Conservation (phyloP, 2,329 filamentous ascomycete species). For the Fusarium duplospermum region DNA sequence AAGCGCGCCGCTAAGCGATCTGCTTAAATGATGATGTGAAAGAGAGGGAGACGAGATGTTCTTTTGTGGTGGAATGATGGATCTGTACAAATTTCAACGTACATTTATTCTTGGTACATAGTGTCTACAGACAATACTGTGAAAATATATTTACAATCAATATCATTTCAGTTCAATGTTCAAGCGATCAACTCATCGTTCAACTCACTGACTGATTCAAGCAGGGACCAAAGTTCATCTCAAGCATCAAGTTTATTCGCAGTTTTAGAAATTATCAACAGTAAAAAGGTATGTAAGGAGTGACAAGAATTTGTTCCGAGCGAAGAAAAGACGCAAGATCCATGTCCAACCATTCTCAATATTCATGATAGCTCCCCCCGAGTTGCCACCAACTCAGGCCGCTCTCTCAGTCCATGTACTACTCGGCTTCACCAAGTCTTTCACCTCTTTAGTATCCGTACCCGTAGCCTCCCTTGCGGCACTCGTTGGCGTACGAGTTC, state of each 20-base stretch:
- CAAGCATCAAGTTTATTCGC: constrained; percentile 18
- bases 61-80: constrained; percentile 28
- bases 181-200: background rate
- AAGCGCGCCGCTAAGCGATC: constrained; percentile 24
- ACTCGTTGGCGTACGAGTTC: constrained; percentile 2
- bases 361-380: constrained; percentile 1
- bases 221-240: background rate
- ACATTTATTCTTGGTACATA: constrained; percentile 43
- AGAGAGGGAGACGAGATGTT: constrained; percentile 1
- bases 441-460: background rate
- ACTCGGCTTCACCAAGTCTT: background rate
- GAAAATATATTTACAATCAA: background rate
- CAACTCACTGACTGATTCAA: background rate
- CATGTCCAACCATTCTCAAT: constrained; percentile 17
- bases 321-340: constrained; percentile 11
- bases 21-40: constrained; percentile 5
- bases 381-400: background rate
- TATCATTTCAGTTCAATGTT: background rate
- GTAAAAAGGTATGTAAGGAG: constrained; percentile 34
- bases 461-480: constrained; percentile 32
- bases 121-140: constrained; percentile 23
- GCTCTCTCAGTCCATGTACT: too few relatives aligned
- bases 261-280: constrained; percentile 35
- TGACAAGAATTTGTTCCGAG: constrained; percentile 24
- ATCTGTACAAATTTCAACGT: constrained; percentile 20